phyloP scores from a whole-genome alignment of 495 filamentous ascomycete genomes.

The Thozetella sp. region DNA sequence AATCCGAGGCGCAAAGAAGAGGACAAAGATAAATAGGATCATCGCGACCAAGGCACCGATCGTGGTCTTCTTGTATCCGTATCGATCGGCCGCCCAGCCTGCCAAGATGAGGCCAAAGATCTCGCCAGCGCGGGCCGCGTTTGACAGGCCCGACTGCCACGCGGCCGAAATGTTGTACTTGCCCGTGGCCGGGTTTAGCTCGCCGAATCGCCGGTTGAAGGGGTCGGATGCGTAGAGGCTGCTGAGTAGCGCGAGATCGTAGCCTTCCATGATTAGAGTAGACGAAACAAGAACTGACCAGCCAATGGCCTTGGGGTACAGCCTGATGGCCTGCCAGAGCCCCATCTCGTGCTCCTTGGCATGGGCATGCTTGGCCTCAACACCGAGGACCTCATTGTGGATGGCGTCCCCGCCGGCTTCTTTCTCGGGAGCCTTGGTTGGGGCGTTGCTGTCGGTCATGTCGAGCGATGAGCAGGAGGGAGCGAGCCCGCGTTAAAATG shows the following conservation, averaged over 20 bases:
- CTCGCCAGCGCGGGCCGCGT: conserved; percentile 33
- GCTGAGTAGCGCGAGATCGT: conserved; percentile 41
- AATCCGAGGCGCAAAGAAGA: conserved; percentile 63
- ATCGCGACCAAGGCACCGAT: conserved; percentile 42
- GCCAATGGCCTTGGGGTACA: conserved; percentile 47
- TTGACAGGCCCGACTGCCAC: conserved; percentile 35
- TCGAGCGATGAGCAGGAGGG: no score
- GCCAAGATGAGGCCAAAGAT: conserved; percentile 36
- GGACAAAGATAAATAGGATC: conserved; percentile 51
- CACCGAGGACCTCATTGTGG: conserved; percentile 6
- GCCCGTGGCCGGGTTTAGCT: conserved; percentile 12
- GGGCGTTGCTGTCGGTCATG: not conserved
- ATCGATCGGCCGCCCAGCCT: conserved; percentile 31
- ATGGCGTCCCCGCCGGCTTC: not conserved
- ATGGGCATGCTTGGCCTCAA: conserved; percentile 28
- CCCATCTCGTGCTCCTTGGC: conserved; percentile 39
- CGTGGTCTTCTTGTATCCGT: conserved; percentile 33
- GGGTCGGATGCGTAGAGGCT: conserved; percentile 32
- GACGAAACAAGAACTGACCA: conserved; percentile 54
- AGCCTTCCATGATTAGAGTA: conserved; percentile 60
- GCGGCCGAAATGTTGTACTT: conserved; percentile 32
- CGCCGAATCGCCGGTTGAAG: conserved; percentile 34
- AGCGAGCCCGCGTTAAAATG: no score
- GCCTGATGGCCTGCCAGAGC: conserved; percentile 34
- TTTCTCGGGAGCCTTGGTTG: not conserved